Evolutionary conservation across 2,329 filamentous ascomycete species (phyloP).

Genomic region (Scytalidium lignicola): DNA sequence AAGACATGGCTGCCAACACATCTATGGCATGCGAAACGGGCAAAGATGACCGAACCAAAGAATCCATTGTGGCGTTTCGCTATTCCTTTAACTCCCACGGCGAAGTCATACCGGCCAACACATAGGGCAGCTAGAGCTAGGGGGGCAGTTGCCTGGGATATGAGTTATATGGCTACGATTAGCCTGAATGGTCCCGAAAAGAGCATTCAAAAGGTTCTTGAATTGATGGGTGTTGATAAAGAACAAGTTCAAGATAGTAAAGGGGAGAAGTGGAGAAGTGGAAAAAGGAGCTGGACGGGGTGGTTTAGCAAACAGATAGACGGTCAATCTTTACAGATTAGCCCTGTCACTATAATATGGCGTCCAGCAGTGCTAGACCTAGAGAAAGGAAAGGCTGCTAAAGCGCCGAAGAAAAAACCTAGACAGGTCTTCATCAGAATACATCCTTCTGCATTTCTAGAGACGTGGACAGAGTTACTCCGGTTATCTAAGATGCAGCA

Average conservation of each 20-base stretch:
- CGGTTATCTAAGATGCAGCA: conserved; percentile 55
- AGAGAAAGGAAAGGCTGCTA: conserved; percentile 16
- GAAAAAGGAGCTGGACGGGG: conserved; percentile 50
- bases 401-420: conserved; percentile 34
- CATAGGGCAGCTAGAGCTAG: conserved; percentile 72
- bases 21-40: conserved; percentile 87
- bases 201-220: conserved; percentile 63
- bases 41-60: conserved; percentile 76
- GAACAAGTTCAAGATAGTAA: conserved; percentile 57
- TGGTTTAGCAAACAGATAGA: conserved; percentile 56
- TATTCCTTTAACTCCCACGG: conserved; percentile 76
- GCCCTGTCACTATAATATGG: conserved; percentile 73
- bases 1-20: conserved; percentile 97
- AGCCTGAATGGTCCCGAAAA: conserved; percentile 62
- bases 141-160: conserved; percentile 85
- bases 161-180: conserved; percentile 89
- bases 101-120: conserved; percentile 84
- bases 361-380: conserved; percentile 34
- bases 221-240: conserved; percentile 56
- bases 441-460: conserved; percentile 74
- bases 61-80: conserved; percentile 87
- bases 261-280: conserved; percentile 66
- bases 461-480: conserved; percentile 58
- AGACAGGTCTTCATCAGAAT: conserved; percentile 62
- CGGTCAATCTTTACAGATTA: conserved; percentile 52